Base-by-base conservation (phyloP, 768 basidiomycete genomes). In the Hemileccinum rubropunctum region DNA sequence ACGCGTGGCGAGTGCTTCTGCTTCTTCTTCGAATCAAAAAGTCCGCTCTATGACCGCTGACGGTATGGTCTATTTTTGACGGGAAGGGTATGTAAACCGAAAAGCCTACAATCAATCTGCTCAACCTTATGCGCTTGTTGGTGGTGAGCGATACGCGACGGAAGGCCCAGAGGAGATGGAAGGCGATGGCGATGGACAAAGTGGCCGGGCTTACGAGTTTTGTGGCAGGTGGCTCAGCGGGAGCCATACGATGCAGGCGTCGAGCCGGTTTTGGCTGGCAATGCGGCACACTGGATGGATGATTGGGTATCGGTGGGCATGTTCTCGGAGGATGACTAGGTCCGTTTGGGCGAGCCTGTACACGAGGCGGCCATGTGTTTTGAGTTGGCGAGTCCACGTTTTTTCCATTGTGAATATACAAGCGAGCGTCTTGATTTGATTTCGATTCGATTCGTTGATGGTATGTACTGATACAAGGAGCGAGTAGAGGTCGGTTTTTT, bases 61-160 rank as follows among this genome's bases (percentile, higher is more conserved):
- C n/a, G n/a, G n/a, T n/a, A n/a, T n/a, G n/a, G n/a, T n/a, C 42
- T 27, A 37, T 30, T 36, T 33, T 36, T 23, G 13, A 32, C 27
- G 39, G 21, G 10, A 39, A 18, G 4, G 5, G 27, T 18, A 35
- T 35, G 42, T 47, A 30, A n/a, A 45, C 43, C n/a, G 40, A 13
- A n/a, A 18, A 69, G 71, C 71, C 68, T 44, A 67, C 68, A 17
- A 66, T 68, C 52, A 68, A 70, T 47, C 54, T 71, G 21, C 40
- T 71, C 28, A 45, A 60, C 10, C 67, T 65, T 45, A 64, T 65
- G 54, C 48, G 62, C 8, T 35, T 14, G 35, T 48, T 67, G 26
- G 58, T 57, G 9, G 42, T 42, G 35, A 50, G 45, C 6, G 65
- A 70, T 15, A 40, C n/a, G 10, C 45, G 51, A 21, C 35, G 28